Conservation (phyloP, 2,329 filamentous ascomycete species). For the Fusarium illudens region DNA sequence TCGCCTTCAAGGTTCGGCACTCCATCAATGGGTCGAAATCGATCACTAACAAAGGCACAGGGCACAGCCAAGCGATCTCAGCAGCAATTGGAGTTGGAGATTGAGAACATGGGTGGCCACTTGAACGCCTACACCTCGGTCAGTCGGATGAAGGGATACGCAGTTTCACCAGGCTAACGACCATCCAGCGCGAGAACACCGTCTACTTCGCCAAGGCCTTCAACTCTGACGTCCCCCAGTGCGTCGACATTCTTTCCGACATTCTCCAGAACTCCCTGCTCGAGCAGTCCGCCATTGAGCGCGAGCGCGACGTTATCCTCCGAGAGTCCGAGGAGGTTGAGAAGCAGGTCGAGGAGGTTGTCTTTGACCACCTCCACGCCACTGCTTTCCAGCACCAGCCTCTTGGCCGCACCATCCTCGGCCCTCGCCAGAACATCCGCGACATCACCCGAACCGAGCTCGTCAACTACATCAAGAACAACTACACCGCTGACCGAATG, state of each 20-base stretch:
- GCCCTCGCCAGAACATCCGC: constrained; percentile 97
- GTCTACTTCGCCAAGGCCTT: constrained; percentile 99
- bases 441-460: constrained; percentile 93
- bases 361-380: constrained; percentile 98
- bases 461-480: constrained; percentile 96
- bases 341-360: constrained; percentile 99
- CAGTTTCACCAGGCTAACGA: constrained; percentile 38
- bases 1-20: constrained; percentile 92
- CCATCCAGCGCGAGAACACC: constrained; percentile 88
- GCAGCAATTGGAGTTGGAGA: constrained; percentile 98
- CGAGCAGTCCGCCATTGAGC: constrained; percentile 90
- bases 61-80: constrained; percentile 94
- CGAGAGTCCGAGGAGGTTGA: constrained; percentile 99
- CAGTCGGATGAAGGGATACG: constrained; percentile 54
- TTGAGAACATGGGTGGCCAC: constrained; percentile 99
- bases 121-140: constrained; percentile 99
- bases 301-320: constrained; percentile 98
- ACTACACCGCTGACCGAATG: constrained; percentile 99
- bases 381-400: constrained; percentile 97
- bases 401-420: constrained; percentile 95
- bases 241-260: constrained; percentile 97
- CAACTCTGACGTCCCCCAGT: constrained; percentile 95
- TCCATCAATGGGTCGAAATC: constrained; percentile 31
- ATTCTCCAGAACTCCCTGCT: constrained; percentile 99
- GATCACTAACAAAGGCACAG: constrained; percentile 54